Base-by-base conservation (phyloP, 176 grass and related monocot genomes). In the Thinopyrum elongatum region DNA sequence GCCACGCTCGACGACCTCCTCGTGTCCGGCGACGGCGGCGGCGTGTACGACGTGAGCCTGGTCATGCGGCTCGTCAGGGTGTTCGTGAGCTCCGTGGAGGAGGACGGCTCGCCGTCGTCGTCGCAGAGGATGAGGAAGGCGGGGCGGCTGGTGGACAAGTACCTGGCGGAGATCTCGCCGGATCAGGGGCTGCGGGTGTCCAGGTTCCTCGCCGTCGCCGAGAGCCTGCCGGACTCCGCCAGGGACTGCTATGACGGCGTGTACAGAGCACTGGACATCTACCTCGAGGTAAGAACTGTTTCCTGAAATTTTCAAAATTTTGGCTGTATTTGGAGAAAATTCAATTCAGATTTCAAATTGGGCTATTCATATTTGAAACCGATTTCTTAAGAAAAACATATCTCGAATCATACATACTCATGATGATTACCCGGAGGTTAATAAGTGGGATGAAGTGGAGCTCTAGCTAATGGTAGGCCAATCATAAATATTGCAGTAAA, bases 211-310 rank as follows among this genome's bases (percentile, higher is more conserved):
- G 90, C 88, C 69, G 81, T 98, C 26, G 90, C 96, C 31, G 91
- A 92, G 76, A 94, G 96, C 88, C 58, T 98, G 21, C 96, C 96
- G 17, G 93, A 98, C 90, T 82, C 83, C 8, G 96, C 96, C 17
- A 83, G 96, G 89, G 96, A 98, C 8, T 95, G 96, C 86, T 94
- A 89, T 31, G 93, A 98, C 84, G 96, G 93, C 4, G 96, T 98
- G 19, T 98, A 92, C 80, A 95, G 93, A 59, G 93, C 96, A 12
- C 78, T 98, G 8, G 96, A 98, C 81, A 98, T 98, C 82, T 98
- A 94, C 79, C 92, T 98, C 7, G 93, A 95, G 90, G 96, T 98
- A 19, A 53, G 3, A 44, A 44, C 11, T 5, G 47, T 51, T 19
- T 53, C 16, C 1, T 15, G 13, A 5, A 3, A 4, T 46, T 46